A percentile compares a stretch with the other conserved stretches of the same genome.
Evolutionary conservation across 1,139 yeast species (phyloP).

Genomic region (Insectozyma bohioensis): DNA sequence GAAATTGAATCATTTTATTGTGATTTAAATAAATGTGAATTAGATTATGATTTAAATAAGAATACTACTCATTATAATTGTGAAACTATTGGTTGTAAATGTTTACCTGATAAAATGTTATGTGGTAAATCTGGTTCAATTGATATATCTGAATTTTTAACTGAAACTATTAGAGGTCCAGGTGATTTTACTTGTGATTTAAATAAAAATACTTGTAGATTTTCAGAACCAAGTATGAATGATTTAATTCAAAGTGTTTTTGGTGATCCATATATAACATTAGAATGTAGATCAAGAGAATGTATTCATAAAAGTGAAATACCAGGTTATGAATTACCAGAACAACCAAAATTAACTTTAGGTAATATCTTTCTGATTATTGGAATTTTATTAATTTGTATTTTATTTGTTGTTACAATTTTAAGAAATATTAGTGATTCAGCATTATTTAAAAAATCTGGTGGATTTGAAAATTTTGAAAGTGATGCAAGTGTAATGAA

Average conservation of each 20-base stretch:
- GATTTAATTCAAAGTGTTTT: conserved; percentile 84
- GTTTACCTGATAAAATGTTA: conserved; percentile 88
- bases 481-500: conserved; percentile 44
- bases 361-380: conserved; percentile 51
- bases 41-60: conserved; percentile 58
- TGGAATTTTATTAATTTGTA: conserved; percentile 46
- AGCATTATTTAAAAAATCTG: conserved; percentile 52
- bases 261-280: conserved; percentile 86
- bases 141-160: conserved; percentile 88
- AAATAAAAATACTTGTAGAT: conserved; percentile 58
- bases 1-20: conserved; percentile 88
- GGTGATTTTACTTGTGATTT: conserved; percentile 87
- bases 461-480: conserved; percentile 26
- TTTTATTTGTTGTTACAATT: conserved; percentile 38
- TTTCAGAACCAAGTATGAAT: conserved; percentile 96
- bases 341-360: conserved; percentile 48
- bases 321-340: conserved; percentile 83
- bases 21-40: conserved; percentile 69
- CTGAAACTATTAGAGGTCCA: conserved; percentile 89
- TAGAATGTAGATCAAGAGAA: conserved; percentile 82
- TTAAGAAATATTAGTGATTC: conserved; percentile 58
- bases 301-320: conserved; percentile 90
- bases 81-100: conserved; percentile 72
- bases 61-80: conserved; percentile 80
- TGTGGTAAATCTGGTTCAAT: conserved; percentile 95